A percentile compares a stretch with the other conserved stretches of the same genome.
Evolutionary conservation across 257 asterid genomes (phyloP).

Genomic region (Capsicum rhomboideum): DNA sequence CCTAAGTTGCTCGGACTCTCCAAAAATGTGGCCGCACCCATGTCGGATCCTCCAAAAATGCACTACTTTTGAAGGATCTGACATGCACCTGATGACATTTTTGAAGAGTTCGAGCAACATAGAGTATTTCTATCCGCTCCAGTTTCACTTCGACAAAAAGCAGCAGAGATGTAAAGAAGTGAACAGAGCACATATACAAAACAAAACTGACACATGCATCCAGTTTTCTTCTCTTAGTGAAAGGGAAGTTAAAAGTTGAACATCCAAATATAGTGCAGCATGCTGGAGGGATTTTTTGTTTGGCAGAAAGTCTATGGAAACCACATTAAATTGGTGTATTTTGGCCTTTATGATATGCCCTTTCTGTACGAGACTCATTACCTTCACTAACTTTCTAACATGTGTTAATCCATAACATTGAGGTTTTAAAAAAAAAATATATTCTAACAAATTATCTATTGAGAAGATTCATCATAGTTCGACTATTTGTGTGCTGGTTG

Average conservation of each 20-base stretch:
- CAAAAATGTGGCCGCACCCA: too few species aligned
- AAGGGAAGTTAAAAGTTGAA: neutral
- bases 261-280: neutral
- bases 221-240: neutral
- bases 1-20: too few species aligned
- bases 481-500: neutral
- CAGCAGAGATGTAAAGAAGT: neutral
- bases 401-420: neutral
- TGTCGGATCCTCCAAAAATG: too few species aligned
- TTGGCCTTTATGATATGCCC: neutral
- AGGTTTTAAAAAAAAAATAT: neutral
- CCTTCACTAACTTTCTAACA: neutral
- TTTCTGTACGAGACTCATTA: neutral
- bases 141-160: neutral
- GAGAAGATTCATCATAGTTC: neutral
- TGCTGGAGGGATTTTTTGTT: neutral
- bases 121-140: neutral
- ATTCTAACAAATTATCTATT: neutral
- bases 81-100: too few species aligned
- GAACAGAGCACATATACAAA: neutral
- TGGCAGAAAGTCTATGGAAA: neutral
- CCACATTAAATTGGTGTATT: neutral
- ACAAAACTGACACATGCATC: neutral
- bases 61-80: too few species aligned
- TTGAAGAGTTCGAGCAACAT: too few species aligned